Conservation (phyloP, 352 stramenopile species). For the Globisporangium paddicum region DNA sequence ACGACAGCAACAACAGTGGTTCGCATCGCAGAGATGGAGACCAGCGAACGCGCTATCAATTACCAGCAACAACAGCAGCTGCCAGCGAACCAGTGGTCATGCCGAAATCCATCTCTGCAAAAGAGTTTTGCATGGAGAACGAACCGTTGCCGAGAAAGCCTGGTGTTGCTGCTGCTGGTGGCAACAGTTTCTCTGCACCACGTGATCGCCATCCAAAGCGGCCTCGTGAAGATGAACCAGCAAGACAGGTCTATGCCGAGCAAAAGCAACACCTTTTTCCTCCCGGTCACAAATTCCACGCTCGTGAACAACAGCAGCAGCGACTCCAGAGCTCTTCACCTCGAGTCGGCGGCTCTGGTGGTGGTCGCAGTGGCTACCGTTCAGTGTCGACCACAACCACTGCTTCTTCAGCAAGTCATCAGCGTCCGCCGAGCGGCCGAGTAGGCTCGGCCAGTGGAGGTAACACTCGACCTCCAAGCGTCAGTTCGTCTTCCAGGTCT, state of each 20-base stretch:
- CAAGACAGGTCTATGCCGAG: background rate
- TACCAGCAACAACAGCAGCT: background rate
- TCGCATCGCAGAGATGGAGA: background rate
- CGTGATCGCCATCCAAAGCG: slow-evolving; percentile 8
- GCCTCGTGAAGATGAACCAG: slow-evolving; percentile 8
- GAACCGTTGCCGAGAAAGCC: slow-evolving; percentile 19
- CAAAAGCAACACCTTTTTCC: slow-evolving; percentile 2
- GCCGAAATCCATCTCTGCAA: slow-evolving; percentile 41
- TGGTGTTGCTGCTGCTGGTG: background rate
- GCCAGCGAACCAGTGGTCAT: slow-evolving; percentile 5
- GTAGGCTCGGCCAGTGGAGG: background rate
- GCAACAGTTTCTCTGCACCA: background rate
- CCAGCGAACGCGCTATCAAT: background rate
- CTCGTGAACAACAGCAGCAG: slow-evolving; percentile 2
- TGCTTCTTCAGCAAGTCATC: slow-evolving; percentile 1
- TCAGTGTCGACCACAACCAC: slow-evolving; percentile 6
- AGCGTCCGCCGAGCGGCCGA: slow-evolving; percentile 7
- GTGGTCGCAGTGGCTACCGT: background rate
- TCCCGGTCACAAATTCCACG: slow-evolving; percentile 6
- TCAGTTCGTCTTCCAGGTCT: background rate
- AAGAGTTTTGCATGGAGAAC: slow-evolving; percentile 51
- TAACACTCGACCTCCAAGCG: slow-evolving; percentile 8
- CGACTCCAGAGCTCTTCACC: background rate
- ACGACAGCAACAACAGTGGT: background rate
- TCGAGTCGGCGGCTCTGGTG: background rate